Evolutionary conservation across 805 yeast genomes (phyloP), one percentile per base, ranked within the genome.

Genomic region (Saccharomycopsis amapae): DNA sequence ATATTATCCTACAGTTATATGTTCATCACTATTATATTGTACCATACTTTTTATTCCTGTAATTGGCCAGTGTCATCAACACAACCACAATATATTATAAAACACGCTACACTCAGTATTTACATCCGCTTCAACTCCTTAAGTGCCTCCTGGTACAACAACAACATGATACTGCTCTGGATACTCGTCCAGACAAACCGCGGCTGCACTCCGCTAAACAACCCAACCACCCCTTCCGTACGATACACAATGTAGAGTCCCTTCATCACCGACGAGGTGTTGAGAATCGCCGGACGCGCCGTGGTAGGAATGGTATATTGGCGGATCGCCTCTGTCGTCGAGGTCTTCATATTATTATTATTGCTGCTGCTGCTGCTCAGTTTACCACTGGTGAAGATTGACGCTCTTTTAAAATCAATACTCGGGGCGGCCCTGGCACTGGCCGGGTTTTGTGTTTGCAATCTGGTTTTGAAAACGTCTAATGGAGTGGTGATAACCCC

Each of bases 121-220:
- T n/a, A n/a, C n/a, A n/a, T n/a, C n/a, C n/a, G n/a, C n/a, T 41
- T 35, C 13, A 44, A 33, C 17, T 34, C 40, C 55, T 78, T 78
- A 56, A 90, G 66, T 2, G 90, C 72, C 36, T 78, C 68, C 62
- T 93, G 98, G 63, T 93, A 93, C 33, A 89, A 67, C 53, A 90
- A 68, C 45, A 93, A 71, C 97, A 93, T 90, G 40, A 93, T 82
- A 54, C 95, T 85, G 62, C 96, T 85, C 62, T 93, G 99, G 17
- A 89, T 69, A 52, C 95, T 85, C 0, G 97, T 90, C 99, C 99
- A 93, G 3, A 93, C 82, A 54, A 88, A 80, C 52, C 99, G 72
- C 1, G 99, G 98, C 0, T 96, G 97, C 4, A 93, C 96, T 1
- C 99, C 99, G 26, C 89, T 77, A 63, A 93, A 90, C 33, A 87